These are phyloP conservation scores for Ustilago sp. DNA, from an alignment of 1,284 basidiomycete species.

Conservation along the genomic window DNA sequence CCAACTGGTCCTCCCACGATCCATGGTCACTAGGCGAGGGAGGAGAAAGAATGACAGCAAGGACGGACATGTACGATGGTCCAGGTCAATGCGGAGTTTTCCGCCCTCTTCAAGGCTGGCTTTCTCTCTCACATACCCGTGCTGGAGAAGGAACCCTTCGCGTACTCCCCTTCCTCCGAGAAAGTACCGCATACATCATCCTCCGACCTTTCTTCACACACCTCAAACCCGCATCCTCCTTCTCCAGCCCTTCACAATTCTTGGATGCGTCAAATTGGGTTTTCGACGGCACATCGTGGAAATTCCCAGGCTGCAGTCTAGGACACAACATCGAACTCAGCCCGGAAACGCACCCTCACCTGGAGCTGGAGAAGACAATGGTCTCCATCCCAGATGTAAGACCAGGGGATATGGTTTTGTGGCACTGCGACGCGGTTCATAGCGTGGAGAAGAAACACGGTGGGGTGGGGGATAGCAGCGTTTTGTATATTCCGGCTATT, in stretches of 20 bases:
- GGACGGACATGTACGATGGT: constrained; percentile 58
- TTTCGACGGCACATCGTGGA: constrained; percentile 74
- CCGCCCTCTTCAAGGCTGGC: constrained; percentile 81
- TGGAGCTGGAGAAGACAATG: constrained; percentile 78
- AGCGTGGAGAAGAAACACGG: constrained; percentile 77
- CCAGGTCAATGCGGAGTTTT: constrained; percentile 78
- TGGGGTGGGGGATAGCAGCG: constrained; percentile 78
- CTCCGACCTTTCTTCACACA: constrained; percentile 81
- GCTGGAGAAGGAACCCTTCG: constrained; percentile 80
- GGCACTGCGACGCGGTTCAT: constrained; percentile 84
- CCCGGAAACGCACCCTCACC: constrained; percentile 78
- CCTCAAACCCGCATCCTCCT: constrained; percentile 10
- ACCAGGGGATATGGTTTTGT: constrained; percentile 83
- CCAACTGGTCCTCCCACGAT: constrained; percentile 72
- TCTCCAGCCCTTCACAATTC: constrained; percentile 8
- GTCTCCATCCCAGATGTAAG: constrained; percentile 75
- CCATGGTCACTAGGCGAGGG: constrained; percentile 66
- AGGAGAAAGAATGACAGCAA: constrained; percentile 48
- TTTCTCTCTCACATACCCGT: constrained; percentile 75
- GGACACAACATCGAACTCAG: constrained; percentile 78
- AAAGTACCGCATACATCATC: constrained; percentile 81
- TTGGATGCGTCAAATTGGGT: constrained; percentile 58
- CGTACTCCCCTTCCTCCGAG: constrained; percentile 80
- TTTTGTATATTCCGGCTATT: constrained; percentile 82
- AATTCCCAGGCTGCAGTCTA: constrained; percentile 75